Base-by-base conservation (phyloP, 208 protist species). In the Trypanosoma boissoni region DNA sequence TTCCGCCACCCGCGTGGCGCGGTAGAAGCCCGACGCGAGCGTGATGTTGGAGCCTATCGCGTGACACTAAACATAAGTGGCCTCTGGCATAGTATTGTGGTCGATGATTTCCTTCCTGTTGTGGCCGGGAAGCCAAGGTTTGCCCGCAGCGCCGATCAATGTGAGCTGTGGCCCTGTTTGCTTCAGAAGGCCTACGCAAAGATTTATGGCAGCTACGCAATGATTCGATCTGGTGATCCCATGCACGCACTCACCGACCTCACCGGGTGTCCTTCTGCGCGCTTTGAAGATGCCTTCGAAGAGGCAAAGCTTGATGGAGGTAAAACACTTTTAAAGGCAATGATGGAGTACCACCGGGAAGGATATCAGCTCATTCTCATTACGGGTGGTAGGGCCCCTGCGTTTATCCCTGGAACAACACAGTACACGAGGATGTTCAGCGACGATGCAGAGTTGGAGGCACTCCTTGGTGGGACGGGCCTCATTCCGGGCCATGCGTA, bases 181-280 rank as follows among this genome's bases (percentile, higher is more conserved):
- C 67, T 95, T 12, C 74, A 97, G 63, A 97, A 97, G 83, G 91
- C 91, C 4, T 97, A 87, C 54, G 90, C 90, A 29, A 97, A 97
- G 76, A 46, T 96, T 42, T 74, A 94, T 67, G 70, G 76, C 54
- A 83, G 75, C 69, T 96, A 95, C 77, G 76, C 76, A 23, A 67
- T 72, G 64, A 84, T 96, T 24, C 69, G 80, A 45, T 84, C 83
- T 16, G 91, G 91, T n/a, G 86, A 96, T 45, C 86, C 86, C 32
- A 74, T 92, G 45, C 85, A 94, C 59, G 90, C 83, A 31, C 71
- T 96, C 44, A 82, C 80, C 0, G 90, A 96, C 71, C 79, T 94
- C 75, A 86, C 75, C 7, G 83, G 87, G 31, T 86, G 66, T 69
- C 76, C 81, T 16, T 74, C 80, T 16, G 78, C 80, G 46, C 83